These are phyloP conservation scores for Ophiocytium majus DNA, from an alignment of 352 stramenopile genomes.

Conservation along the genomic window DNA sequence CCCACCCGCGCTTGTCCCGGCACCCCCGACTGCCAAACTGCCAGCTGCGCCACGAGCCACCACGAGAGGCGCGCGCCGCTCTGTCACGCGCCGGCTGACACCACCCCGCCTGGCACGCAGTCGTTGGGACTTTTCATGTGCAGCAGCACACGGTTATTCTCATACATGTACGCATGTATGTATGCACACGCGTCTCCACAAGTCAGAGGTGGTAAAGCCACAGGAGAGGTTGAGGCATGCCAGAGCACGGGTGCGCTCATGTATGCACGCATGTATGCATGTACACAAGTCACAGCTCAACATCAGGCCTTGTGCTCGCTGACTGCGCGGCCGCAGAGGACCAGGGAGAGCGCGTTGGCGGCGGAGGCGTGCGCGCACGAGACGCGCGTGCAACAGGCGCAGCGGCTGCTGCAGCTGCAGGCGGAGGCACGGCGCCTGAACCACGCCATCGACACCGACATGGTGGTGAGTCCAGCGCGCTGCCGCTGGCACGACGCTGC, in stretches of 20 bases:
- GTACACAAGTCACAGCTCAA: background rate
- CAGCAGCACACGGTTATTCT: too few relatives aligned
- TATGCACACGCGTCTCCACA: too few relatives aligned
- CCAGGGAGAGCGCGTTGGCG: background rate
- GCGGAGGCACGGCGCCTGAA: background rate
- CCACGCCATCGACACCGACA: slow-evolving; percentile 15
- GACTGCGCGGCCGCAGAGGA: background rate
- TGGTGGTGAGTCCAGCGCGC: slow-evolving; percentile 21
- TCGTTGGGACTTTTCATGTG: too few relatives aligned
- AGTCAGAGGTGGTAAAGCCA: too few relatives aligned
- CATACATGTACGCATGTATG: too few relatives aligned
- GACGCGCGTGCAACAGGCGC: background rate
- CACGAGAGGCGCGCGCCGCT: too few relatives aligned
- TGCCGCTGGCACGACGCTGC: too few relatives aligned
- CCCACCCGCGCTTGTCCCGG: too few relatives aligned
- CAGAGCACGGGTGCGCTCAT: background rate
- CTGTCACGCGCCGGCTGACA: too few relatives aligned
- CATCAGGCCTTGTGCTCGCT: background rate
- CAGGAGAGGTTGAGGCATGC: background rate
- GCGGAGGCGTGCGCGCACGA: background rate
- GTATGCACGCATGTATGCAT: background rate
- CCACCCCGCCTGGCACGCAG: too few relatives aligned
- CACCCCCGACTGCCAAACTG: too few relatives aligned
- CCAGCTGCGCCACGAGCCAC: too few relatives aligned
- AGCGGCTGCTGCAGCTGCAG: slow-evolving; percentile 19